Base-by-base conservation (phyloP, 129 eudicot genomes). In the Flaveria linearis region DNA sequence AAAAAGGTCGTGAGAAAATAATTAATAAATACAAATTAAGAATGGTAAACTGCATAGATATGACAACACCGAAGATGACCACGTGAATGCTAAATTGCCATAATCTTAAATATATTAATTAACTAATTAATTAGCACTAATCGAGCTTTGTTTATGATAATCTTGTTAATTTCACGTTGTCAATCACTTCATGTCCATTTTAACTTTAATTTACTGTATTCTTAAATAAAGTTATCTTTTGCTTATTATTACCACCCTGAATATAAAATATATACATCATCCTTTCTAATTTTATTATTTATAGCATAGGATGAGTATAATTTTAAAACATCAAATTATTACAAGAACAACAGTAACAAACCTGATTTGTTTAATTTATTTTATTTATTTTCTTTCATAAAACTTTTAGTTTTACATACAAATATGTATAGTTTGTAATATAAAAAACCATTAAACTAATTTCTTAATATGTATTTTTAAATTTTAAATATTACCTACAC, bases 31-130 rank as follows among this genome's bases (percentile, higher is more conserved):
- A 53, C 77, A 52, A 69, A 57, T 16, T n/a, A 49, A 71, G 71
- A 49, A 61, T 63, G 41, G 12, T 39, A 73, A 36, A 43, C 23
- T 64, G 39, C 78, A 78, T 47, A 69, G 64, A 78, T 47, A 70
- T 78, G 82, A 78, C 83, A 80, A 73, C 79, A 65, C 75, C 74
- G n/a, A 73, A 63, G 78, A 65, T 65, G 74, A 46, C 83, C 83
- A 80, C 83, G 83, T 80, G 83, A 80, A 80, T 12, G 30, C 53
- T 65, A 65, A 20, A 60, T 78, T 80, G 68, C 51, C 74, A 42
- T 65, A 64, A 20, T 64, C 47, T 36, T 36, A 73, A 9, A 62
- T 50, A 39, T 66, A 65, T 20, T 63, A 49, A 64, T 28, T 65
- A 65, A 68, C 68, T 39, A 72, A 64, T 66, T 28, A 67, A 80